Evolutionary conservation across 2,329 filamentous ascomycete species (phyloP).

Genomic region (Thermomyces lanuginosus): DNA sequence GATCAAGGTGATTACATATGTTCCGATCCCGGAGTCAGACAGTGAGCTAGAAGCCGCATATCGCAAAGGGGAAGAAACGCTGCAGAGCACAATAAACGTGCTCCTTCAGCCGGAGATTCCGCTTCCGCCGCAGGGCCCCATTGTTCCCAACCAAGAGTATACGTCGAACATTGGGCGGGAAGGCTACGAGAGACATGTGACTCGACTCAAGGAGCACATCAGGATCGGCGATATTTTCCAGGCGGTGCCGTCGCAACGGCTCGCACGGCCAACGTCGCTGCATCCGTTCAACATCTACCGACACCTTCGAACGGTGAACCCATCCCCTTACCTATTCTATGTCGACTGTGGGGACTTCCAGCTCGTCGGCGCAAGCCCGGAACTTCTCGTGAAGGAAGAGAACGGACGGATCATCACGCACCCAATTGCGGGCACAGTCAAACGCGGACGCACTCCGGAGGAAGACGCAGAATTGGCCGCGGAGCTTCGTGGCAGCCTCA

Average conservation of each 20-base stretch:
- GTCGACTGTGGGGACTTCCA: constrained; percentile 84
- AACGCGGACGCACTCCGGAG: constrained; percentile 61
- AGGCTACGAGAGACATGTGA: constrained; percentile 86
- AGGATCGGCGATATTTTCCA: constrained; percentile 89
- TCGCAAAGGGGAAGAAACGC: constrained; percentile 44
- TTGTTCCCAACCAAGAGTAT: constrained; percentile 59
- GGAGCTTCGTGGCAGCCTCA: constrained; percentile 62
- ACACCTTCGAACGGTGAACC: constrained; percentile 90
- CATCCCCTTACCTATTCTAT: constrained; percentile 94
- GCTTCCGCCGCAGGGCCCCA: constrained; percentile 58
- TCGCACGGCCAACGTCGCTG: constrained; percentile 72
- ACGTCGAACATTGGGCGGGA: constrained; percentile 77
- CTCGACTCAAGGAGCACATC: constrained; percentile 76
- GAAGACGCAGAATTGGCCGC: constrained; percentile 68
- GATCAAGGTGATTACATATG: constrained; percentile 84
- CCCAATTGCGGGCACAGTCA: constrained; percentile 90
- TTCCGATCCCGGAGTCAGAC: constrained; percentile 48
- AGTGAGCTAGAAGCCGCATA: constrained; percentile 53
- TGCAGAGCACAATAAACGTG: constrained; percentile 52
- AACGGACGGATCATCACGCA: constrained; percentile 80
- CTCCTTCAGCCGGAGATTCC: constrained; percentile 61
- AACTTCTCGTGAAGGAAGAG: constrained; percentile 85
- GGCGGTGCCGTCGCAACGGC: constrained; percentile 84
- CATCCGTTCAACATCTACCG: constrained; percentile 98
- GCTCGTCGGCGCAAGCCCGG: constrained; percentile 86